Evolutionary conservation across 2,329 filamentous ascomycete genomes (phyloP).

Genomic region (Cytospora piceae): DNA sequence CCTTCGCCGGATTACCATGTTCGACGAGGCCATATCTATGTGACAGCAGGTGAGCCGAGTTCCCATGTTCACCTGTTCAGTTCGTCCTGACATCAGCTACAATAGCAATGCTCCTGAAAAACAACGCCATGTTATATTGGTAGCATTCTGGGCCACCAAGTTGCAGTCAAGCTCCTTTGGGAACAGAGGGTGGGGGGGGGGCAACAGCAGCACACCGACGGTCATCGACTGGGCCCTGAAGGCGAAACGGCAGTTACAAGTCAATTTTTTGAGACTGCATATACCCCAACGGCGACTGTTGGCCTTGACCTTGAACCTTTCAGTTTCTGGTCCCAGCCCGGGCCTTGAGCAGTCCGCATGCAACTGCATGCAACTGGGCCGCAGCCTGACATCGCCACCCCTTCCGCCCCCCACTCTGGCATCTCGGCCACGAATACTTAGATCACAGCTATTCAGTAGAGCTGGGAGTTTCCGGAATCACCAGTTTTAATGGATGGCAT

Average conservation of each 20-base stretch:
- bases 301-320: neutral
- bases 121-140: neutral
- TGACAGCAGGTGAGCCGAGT: neutral
- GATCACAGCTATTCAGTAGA: neutral
- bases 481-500: neutral
- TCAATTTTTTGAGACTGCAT: neutral
- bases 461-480: neutral
- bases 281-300: neutral
- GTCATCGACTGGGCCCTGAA: neutral
- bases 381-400: neutral
- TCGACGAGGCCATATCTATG: neutral
- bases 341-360: neutral
- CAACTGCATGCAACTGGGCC: constrained; percentile 1
- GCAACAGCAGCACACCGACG: neutral
- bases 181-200: neutral
- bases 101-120: neutral
- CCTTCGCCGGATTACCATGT: neutral
- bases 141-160: neutral
- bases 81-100: neutral
- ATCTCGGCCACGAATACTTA: neutral
- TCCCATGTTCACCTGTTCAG: neutral
- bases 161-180: neutral
- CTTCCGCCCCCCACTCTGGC: neutral
- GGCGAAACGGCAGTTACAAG: neutral
- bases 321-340: neutral